A percentile compares a stretch with the other conserved stretches of the same genome.
phyloP scores from a whole-genome alignment of 352 stramenopile genomes.

The Elongisporangium undulatum region DNA sequence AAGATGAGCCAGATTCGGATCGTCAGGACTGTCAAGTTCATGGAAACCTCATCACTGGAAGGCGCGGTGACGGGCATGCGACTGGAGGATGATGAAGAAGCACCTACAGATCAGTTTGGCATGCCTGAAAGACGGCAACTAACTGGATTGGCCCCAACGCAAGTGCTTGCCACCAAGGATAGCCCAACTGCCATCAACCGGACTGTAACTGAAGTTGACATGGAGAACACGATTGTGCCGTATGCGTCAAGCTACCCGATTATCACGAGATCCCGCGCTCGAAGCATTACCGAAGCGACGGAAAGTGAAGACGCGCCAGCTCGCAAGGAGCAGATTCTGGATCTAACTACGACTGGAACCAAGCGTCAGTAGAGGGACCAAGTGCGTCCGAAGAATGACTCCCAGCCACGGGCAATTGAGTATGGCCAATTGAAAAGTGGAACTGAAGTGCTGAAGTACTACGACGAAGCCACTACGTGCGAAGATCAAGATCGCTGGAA shows the following conservation, averaged over 20 bases:
- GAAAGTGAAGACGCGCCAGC: conserved; percentile 5
- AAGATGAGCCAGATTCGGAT: conserved; percentile 2
- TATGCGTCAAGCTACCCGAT: conserved; percentile 7
- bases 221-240: background rate
- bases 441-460: conserved; percentile 4
- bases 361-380: conserved; percentile 9
- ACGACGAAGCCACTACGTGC: conserved; percentile 2
- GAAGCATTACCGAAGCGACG: conserved; percentile 2
- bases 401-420: conserved; percentile 1
- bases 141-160: too few species aligned
- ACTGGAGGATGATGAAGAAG: too few species aligned
- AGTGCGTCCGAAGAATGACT: background rate
- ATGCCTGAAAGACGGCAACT: too few species aligned
- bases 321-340: conserved; percentile 4
- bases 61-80: too few species aligned
- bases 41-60: too few species aligned
- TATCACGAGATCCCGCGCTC: conserved; percentile 2
- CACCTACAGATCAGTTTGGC: too few species aligned
- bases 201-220: too few species aligned
- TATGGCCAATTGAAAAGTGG: conserved; percentile 1
- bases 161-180: too few species aligned
- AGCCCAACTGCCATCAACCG: too few species aligned
- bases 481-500: conserved; percentile 7
- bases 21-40: background rate
- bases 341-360: background rate